These are phyloP conservation scores for Plantago elongata DNA, from an alignment of 257 asterid genomes.

Conservation along the genomic window DNA sequence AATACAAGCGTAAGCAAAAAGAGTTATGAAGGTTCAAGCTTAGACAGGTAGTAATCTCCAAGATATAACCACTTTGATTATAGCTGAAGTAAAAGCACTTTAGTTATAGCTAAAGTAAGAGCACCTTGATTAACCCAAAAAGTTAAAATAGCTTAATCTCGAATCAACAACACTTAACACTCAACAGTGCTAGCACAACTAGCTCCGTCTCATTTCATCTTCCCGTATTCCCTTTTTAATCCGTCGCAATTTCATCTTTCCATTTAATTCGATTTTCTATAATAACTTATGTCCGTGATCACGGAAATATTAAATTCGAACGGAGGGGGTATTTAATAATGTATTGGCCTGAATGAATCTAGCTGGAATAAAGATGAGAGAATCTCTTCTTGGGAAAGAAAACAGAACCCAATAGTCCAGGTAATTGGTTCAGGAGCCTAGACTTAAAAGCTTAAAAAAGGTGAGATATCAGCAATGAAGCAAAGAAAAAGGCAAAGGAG, in stretches of 20 bases:
- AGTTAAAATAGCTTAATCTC: conserved; percentile 6
- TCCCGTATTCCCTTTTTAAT: too few species aligned
- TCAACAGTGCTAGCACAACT: too few species aligned
- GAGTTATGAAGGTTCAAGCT: too few species aligned
- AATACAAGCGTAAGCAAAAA: too few species aligned
- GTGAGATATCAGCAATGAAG: conserved; percentile 17
- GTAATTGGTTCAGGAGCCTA: conserved; percentile 33
- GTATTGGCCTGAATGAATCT: conserved; percentile 9
- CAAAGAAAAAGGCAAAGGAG: conserved; percentile 16
- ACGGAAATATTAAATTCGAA: too few species aligned
- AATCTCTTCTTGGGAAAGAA: conserved; percentile 18
- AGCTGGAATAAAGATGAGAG: conserved; percentile 21
- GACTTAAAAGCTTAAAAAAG: conserved; percentile 18
- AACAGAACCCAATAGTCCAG: conserved; percentile 23
- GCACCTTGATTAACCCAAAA: background rate
- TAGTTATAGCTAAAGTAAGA: background rate
- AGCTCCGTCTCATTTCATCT: too few species aligned
- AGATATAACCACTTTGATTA: background rate
- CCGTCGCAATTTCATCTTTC: too few species aligned
- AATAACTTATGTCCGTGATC: too few species aligned
- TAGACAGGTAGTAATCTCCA: background rate
- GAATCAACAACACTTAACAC: background rate
- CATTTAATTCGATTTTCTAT: too few species aligned
- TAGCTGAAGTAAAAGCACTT: background rate
- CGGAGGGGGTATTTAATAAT: conserved; percentile 18